Conservation (phyloP, 2,329 filamentous ascomycete species). For the Fusarium clavum region DNA sequence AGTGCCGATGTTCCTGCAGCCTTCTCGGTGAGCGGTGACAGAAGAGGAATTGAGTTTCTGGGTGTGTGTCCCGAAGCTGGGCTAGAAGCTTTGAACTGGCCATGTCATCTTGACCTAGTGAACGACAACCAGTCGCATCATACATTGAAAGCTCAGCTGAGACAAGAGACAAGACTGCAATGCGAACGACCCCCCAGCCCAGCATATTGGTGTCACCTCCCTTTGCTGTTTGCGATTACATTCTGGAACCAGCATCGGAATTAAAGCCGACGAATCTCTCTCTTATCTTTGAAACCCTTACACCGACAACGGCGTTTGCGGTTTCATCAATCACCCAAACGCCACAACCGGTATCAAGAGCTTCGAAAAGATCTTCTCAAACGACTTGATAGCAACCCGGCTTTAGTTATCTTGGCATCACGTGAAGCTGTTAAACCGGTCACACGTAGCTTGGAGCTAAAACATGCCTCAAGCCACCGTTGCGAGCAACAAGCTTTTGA, state of each 20-base stretch:
- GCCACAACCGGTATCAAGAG: neutral
- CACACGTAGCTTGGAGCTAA: neutral
- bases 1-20: conserved; percentile 3
- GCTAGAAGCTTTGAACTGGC: neutral
- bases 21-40: neutral
- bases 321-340: neutral
- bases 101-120: neutral
- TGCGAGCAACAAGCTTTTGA: neutral
- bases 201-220: neutral
- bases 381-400: neutral
- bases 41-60: neutral
- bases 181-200: neutral
- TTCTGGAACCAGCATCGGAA: neutral
- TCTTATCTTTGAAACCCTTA: neutral
- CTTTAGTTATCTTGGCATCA: neutral
- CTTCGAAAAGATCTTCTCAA: no score
- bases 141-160: neutral
- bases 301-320: neutral
- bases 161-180: neutral
- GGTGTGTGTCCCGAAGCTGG: neutral
- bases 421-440: neutral
- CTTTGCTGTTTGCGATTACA: neutral
- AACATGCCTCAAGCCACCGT: neutral
- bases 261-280: neutral
- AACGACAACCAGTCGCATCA: neutral